Base-by-base conservation (phyloP, 306 rosid genomes). In the Cucurbita pepo region DNA sequence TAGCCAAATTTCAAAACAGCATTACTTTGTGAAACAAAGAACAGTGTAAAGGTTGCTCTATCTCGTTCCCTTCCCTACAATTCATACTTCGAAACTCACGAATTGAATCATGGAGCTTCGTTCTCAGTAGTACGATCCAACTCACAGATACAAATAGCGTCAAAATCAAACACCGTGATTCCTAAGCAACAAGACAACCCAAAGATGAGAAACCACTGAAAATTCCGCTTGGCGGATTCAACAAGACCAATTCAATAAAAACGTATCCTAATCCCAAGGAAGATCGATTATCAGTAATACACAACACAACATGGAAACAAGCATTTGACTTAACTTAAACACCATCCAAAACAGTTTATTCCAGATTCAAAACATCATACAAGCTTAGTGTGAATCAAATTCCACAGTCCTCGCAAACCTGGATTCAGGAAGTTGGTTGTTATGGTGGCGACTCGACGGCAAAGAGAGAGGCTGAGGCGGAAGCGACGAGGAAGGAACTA, bases 401-500 rank as follows among this genome's bases (percentile, higher is more conserved):
- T 58, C 45, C 53, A 11, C 1, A 52, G 44, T 25, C 6, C 7
- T 0, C 45, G 40, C 59, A 65, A 80, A 85, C 93, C 91, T 86
- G 66, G 80, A 69, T 70, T 81, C 87, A 36, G 75, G 72, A 71
- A 77, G 77, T 21, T 76, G 82, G 65, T 43, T 72, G 65, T 36
- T 72, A 44, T 56, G 79, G 64, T 72, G 69, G 45, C 81, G 76
- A 79, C 50, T 76, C 64, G 83, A 8, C 44, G 79, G 43, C 43
- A 48, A 53, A 40, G 86, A 16, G 41, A 73, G 37, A 75, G 74
- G 83, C 62, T 59, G 83, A 15, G 65, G 36, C n/a, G 52, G 77
- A 80, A 77, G 77, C 71, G 79, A 54, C 13, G 83, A 45, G 58
- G 80, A 81, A 48, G 87, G 77, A 5, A 83, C 71, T 15, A 60